Evolutionary conservation across 352 stramenopile genomes (phyloP).

Genomic region (Globisporangium okanoganense): DNA sequence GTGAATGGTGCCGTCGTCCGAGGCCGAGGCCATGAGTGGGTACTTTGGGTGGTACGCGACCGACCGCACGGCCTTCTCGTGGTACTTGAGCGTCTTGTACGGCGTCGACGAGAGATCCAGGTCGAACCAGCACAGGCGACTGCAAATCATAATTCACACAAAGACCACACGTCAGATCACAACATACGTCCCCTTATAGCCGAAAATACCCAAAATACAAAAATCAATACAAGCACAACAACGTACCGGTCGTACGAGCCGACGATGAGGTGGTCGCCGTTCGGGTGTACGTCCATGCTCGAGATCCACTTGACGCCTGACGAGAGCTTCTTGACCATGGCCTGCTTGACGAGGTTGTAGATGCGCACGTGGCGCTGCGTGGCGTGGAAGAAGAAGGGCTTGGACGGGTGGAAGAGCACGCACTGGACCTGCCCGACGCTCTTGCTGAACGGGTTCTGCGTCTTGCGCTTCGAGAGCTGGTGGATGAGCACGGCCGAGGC

Average conservation of each 20-base stretch:
- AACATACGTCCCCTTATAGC: not conserved
- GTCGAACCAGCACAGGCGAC: constrained; percentile 98
- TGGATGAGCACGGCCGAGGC: constrained; percentile 96
- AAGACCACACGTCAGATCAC: not conserved
- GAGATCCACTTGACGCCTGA: constrained; percentile 99
- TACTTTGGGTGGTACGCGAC: constrained; percentile 95
- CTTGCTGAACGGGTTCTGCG: constrained; percentile 97
- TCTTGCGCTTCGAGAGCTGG: constrained; percentile 96
- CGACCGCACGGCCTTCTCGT: constrained; percentile 95
- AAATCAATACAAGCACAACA: not conserved
- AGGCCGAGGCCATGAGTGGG: constrained; percentile 98
- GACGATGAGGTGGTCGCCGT: constrained; percentile 98
- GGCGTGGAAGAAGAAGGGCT: constrained; percentile 99
- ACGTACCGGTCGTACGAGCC: constrained; percentile 94
- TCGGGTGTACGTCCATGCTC: constrained; percentile 96
- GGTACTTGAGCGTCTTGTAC: constrained; percentile 99
- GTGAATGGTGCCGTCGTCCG: constrained; percentile 98
- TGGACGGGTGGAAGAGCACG: constrained; percentile 97
- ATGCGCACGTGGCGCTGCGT: constrained; percentile 98
- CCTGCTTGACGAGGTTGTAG: constrained; percentile 99
- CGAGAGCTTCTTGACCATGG: constrained; percentile 97
- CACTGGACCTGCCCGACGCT: constrained; percentile 93
- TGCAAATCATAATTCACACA: constrained; percentile 8
- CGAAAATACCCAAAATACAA: not conserved
- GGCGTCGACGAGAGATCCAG: constrained; percentile 96